Base-by-base conservation (phyloP, 1,284 basidiomycete species). In the Boletus hoseneyae region DNA sequence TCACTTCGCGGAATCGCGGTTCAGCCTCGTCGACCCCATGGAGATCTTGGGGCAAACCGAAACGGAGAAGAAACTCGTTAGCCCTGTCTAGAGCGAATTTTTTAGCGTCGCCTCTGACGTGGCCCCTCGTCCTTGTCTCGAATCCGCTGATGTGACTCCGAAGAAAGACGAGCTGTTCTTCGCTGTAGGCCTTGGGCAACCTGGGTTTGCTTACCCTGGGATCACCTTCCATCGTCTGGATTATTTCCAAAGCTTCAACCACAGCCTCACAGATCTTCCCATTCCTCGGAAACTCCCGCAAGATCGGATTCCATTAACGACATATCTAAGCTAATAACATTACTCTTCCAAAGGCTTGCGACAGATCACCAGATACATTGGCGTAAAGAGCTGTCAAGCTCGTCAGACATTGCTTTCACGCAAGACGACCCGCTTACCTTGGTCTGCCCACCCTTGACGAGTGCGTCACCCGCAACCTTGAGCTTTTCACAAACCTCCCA, bases 401-500 rank as follows among this genome's bases (percentile, higher is more conserved):
- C 23, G 37, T 58, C 36, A 54, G 49, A n/a, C 41, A 1, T 11
- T 4, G 13, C n/a, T 6, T 3, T 8, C 27, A 42, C 18, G 13
- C 9, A 23, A 25, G 35, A 13, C n/a, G 8, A 34, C 44, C 34
- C 19, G 63, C 78, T 57, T 53, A 94, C 88, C 82, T 96, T 96
- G 55, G 77, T 78, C 69, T 87, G 83, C 27, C 95, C 96, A 65
- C 93, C 93, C 59, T 80, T 79, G 21, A 96, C 90, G 9, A 97
- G 76, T 3, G 90, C 79, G 37, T 85, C 81, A 16, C 77, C 87
- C 8, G 96, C 95, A 33, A 88, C 71, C 72, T 93, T 94, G 57
- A 98, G 76, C 45, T 85, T 82, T 74, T 96, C 93, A 55, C 92
- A 92, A 44, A 98, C 93, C 54, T 92, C 85, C 67, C 78, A 85